Conservation (phyloP, 2,329 filamentous ascomycete species). For the Penicillium sclerotiorum region DNA sequence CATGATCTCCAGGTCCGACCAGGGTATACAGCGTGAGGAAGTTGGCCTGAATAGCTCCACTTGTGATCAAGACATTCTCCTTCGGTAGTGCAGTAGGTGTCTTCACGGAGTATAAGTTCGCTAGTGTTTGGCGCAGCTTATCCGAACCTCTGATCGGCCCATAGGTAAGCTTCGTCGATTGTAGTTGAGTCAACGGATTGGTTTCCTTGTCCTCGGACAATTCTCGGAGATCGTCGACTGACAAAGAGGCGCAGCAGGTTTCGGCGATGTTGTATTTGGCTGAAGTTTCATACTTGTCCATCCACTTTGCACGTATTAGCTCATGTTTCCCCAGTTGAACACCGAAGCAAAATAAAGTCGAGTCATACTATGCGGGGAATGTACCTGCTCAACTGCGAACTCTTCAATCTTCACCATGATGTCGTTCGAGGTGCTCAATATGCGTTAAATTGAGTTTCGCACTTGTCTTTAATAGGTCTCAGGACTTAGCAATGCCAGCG, state of each 20-base stretch:
- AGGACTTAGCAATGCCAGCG: neutral
- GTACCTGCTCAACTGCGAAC: constrained; percentile 67
- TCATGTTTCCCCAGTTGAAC: neutral
- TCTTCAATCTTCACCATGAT: constrained; percentile 46
- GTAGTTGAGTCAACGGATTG: constrained; percentile 45
- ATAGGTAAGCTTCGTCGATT: constrained; percentile 67
- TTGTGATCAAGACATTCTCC: constrained; percentile 73
- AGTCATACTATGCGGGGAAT: constrained; percentile 36
- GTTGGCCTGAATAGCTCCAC: constrained; percentile 83
- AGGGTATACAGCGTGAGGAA: constrained; percentile 76
- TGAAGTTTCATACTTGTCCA: constrained; percentile 57
- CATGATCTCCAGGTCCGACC: constrained; percentile 74
- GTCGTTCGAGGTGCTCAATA: neutral
- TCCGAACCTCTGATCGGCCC: constrained; percentile 71
- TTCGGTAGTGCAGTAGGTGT: constrained; percentile 49
- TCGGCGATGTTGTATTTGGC: constrained; percentile 61
- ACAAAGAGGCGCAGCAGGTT: constrained; percentile 60
- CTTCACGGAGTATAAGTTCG: constrained; percentile 65
- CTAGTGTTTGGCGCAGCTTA: constrained; percentile 65
- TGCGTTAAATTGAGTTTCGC: neutral
- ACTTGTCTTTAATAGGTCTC: neutral
- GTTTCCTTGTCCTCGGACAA: constrained; percentile 57
- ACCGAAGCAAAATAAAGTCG: neutral
- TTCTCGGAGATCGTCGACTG: constrained; percentile 54
- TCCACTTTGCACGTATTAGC: constrained; percentile 49